Conservation (phyloP, 306 rosid species). For the Heteromeles arbutifolia region DNA sequence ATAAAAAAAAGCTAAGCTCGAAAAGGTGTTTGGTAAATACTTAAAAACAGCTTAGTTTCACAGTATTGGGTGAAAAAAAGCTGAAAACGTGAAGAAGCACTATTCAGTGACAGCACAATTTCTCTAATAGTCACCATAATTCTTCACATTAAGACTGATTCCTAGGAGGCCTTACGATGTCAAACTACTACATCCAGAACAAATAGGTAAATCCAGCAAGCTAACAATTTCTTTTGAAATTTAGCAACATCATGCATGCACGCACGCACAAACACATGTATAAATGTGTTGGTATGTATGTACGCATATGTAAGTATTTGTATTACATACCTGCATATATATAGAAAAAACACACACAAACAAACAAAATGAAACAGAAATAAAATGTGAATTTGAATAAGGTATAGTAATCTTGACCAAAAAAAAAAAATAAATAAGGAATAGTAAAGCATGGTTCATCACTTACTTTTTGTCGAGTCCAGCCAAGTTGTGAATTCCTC, state of each 20-base stretch:
- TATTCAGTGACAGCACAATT: not conserved
- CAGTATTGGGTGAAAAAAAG: too few relatives aligned
- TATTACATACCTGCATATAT: not conserved
- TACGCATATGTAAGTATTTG: not conserved
- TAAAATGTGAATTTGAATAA: not conserved
- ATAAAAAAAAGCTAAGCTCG: too few relatives aligned
- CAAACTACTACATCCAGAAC: not conserved
- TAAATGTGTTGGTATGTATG: too few relatives aligned
- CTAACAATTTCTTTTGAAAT: not conserved
- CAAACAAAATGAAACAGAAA: not conserved
- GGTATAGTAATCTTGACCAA: not conserved
- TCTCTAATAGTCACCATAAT: slow-evolving; percentile 3
- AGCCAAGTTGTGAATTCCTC: slow-evolving; percentile 54
- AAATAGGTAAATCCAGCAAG: not conserved
- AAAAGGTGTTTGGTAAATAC: too few relatives aligned
- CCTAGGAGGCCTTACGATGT: slow-evolving; percentile 1
- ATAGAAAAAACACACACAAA: not conserved
- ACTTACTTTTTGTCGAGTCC: slow-evolving; percentile 97
- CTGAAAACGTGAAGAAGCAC: too few relatives aligned
- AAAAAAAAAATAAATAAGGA: not conserved
- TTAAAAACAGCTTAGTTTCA: too few relatives aligned
- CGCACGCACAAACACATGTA: not conserved
- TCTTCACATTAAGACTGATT: not conserved
- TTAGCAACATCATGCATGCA: not conserved
- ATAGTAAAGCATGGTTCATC: not conserved